Conservation (phyloP, 2,329 filamentous ascomycete species). For the Ophiocordyceps unilateralis region DNA sequence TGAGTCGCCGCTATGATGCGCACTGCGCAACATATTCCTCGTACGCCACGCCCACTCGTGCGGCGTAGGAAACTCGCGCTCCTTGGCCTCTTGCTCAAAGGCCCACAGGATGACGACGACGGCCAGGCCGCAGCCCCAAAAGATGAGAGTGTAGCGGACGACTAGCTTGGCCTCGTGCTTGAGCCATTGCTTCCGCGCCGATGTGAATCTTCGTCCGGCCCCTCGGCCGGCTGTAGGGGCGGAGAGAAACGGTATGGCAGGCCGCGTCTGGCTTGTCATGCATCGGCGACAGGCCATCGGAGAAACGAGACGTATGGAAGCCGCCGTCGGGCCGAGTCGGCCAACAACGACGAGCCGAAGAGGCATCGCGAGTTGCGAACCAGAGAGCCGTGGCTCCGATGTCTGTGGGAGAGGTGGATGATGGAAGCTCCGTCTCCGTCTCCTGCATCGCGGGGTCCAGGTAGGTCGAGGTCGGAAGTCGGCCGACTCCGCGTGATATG, state of each 20-base stretch:
- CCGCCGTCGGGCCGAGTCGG: conserved; percentile 4
- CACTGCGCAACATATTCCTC: conserved; percentile 48
- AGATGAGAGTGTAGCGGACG: conserved; percentile 45
- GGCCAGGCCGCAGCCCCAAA: conserved; percentile 47
- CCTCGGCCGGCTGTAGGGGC: conserved; percentile 30
- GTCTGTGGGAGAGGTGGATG: background rate
- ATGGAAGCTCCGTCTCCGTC: background rate
- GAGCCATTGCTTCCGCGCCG: conserved; percentile 53
- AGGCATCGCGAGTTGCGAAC: background rate
- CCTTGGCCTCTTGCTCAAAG: conserved; percentile 55
- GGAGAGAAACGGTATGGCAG: conserved; percentile 29
- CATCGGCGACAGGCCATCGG: conserved; percentile 7
- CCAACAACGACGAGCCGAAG: background rate
- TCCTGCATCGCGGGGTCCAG: background rate
- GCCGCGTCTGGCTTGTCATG: conserved; percentile 14
- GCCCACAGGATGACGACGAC: conserved; percentile 45
- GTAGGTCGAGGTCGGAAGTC: too few species aligned
- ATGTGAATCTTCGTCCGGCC: conserved; percentile 59
- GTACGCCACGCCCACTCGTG: conserved; percentile 63
- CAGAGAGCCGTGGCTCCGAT: background rate
- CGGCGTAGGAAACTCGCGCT: conserved; percentile 64
- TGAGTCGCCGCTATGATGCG: conserved; percentile 39
- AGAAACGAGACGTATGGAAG: background rate
- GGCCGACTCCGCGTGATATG: too few species aligned
- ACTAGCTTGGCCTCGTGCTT: conserved; percentile 54